Base-by-base conservation (phyloP, 176 grass and related monocot species). In the Oryza officinalis region DNA sequence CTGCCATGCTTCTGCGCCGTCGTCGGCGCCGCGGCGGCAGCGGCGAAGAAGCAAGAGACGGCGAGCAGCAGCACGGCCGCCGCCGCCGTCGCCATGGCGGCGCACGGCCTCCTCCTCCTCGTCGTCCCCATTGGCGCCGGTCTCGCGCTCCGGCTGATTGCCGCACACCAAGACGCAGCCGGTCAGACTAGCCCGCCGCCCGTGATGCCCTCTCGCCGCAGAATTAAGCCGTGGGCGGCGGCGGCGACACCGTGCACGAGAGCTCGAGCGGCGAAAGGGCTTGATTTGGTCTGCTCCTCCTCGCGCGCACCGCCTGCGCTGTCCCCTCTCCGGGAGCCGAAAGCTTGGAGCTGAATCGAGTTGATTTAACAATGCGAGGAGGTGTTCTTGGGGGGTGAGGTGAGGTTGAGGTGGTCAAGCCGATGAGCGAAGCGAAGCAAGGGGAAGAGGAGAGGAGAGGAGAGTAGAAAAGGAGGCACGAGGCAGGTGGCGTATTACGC, bases 21-120 rank as follows among this genome's bases (percentile, higher is more conserved):
- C 28, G 88, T 13, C 41, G 70, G 69, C 25, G 84, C 88, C 10
- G 59, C 73, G 43, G 37, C 80, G 61, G 49, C 66, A 65, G 83
- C 43, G 4, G 57, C 81, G n/a, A n/a, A n/a, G 43, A 43, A 66
- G 71, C 61, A 75, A 57, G 82, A 33, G 0, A 54, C 72, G 22
- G 35, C 45, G 74, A 83, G 33, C 46, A 83, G 33, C 46, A 90
- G 69, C 3, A 74, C 4, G 2, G 74, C 63, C 26, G 27, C 65
- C 2, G 44, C 8, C 5, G 54, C 85, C n/a, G 17, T 45, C 18
- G 26, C 77, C 5, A 66, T 8, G 7, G 70, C 67, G 25, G 66
- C 63, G 15, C 14, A 47, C 35, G 75, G 81, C 45, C n/a, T 70
- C 22, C 72, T 45, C n/a, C 47, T 32, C 40, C 79, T 33, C 37